A percentile compares a stretch with the other conserved stretches of the same genome.
Evolutionary conservation across 129 eudicot species (phyloP).

Genomic region (Artemisia tridentata): DNA sequence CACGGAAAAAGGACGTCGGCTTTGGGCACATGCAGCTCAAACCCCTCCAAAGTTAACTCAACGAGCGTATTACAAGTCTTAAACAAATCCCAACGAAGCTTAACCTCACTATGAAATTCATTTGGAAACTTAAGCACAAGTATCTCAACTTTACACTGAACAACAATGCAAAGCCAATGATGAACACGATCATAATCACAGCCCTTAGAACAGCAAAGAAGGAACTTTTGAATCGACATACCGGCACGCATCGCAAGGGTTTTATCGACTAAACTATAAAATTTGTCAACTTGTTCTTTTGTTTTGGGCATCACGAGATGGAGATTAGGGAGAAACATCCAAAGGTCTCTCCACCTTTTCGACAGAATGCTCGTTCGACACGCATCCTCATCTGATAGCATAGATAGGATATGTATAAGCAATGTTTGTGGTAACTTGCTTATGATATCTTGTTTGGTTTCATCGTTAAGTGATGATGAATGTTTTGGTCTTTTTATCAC

Average conservation of each 20-base stretch:
- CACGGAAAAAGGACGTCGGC: slow-evolving; percentile 12
- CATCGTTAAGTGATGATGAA: too few species aligned
- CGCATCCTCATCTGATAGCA: not conserved
- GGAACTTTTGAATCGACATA: slow-evolving; percentile 12
- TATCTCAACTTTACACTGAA: slow-evolving; percentile 8
- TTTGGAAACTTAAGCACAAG: slow-evolving; percentile 24
- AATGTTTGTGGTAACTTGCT: too few species aligned
- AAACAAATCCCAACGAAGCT: slow-evolving; percentile 22
- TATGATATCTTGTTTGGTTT: too few species aligned
- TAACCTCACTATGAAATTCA: not conserved
- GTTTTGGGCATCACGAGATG: slow-evolving; percentile 14
- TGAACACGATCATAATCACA: slow-evolving; percentile 26
- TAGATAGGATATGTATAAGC: too few species aligned
- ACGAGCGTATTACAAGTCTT: slow-evolving; percentile 11
- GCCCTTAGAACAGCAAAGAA: slow-evolving; percentile 9
- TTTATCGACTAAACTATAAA: slow-evolving; percentile 21
- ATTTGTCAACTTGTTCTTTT: not conserved
- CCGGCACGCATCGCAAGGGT: slow-evolving; percentile 14
- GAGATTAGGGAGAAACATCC: slow-evolving; percentile 20
- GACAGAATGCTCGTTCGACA: slow-evolving; percentile 21
- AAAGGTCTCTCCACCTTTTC: slow-evolving; percentile 16
- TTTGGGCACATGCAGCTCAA: slow-evolving; percentile 15
- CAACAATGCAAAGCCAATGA: not conserved
- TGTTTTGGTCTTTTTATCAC: too few species aligned
- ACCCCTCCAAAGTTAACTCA: slow-evolving; percentile 22